Conservation (phyloP, 306 rosid genomes). For the Cicer yamashitae region DNA sequence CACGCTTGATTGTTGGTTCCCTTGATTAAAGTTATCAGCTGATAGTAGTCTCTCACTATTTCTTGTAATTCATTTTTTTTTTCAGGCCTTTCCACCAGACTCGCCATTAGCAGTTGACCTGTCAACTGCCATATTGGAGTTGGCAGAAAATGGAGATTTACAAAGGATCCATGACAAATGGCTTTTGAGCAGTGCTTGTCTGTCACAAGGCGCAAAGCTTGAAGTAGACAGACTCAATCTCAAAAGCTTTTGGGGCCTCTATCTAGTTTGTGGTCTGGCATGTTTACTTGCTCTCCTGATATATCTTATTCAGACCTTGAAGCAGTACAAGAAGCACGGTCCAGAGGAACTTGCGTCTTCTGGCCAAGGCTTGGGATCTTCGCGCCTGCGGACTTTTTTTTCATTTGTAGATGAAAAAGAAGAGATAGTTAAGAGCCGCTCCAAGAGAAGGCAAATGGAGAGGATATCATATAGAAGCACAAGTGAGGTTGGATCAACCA, state of each 20-base stretch:
- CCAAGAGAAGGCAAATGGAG: slow-evolving; percentile 65
- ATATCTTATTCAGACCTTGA: slow-evolving; percentile 62
- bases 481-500: slow-evolving; percentile 52
- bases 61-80: slow-evolving; percentile 33
- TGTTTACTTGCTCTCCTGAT: slow-evolving; percentile 76
- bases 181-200: slow-evolving; percentile 77
- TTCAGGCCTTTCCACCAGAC: slow-evolving; percentile 86
- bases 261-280: slow-evolving; percentile 68
- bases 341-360: slow-evolving; percentile 52
- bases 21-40: background rate
- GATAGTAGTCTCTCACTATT: background rate
- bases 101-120: slow-evolving; percentile 89
- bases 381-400: slow-evolving; percentile 66
- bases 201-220: slow-evolving; percentile 67
- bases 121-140: slow-evolving; percentile 80
- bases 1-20: slow-evolving; percentile 10
- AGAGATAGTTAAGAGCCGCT: slow-evolving; percentile 56
- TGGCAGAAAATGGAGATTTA: slow-evolving; percentile 86
- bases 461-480: slow-evolving; percentile 53
- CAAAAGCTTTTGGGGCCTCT: slow-evolving; percentile 87
- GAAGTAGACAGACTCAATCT: slow-evolving; percentile 85
- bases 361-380: slow-evolving; percentile 45
- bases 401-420: slow-evolving; percentile 80
- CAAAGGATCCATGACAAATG: slow-evolving; percentile 98
- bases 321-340: slow-evolving; percentile 65